Base-by-base conservation (phyloP, 2,329 filamentous ascomycete species). In the Penicillium janthinellum region DNA sequence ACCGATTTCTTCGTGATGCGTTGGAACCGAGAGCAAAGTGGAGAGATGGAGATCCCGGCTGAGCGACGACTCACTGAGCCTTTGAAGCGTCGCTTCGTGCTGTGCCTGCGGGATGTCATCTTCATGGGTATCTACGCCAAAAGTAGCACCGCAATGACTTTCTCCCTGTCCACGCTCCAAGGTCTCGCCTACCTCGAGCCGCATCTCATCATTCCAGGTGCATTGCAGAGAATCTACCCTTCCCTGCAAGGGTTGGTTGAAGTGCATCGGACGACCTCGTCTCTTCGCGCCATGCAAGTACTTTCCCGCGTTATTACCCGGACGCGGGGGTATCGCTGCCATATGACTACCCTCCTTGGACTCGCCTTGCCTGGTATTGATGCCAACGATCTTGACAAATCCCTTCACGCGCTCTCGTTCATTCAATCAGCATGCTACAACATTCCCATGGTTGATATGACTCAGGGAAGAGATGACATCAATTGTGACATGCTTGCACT, bases 101-200 rank as follows among this genome's bases (percentile, higher is more conserved):
- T 93, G 39, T 91, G 92, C 63, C 80, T 99, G 64, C 89, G 89
- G 65, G 95, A 99, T 66, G 94, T 97, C 50, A 92, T 92, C 4
- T 99, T 97, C 75, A 97, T 99, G 93, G 95, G 95, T 31, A 89
- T 99, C 52, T 99, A 97, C 75, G 91, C 93, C 56, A 99, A 99
- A 83, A 96, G 93, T 75, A 89, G 88, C 58, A 93, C 92, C 52
- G 89, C 95, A 3, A 92, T 96, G 73, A 93, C 90, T 75, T 96
- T 93, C 80, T 96, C 94, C 65, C 87, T 97, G 65, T 92, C 90
- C 52, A 91, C 94, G 1, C 82, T 99, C 52, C 94, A 98, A 74
- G 90, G 91, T 56, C 80, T 99, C 56, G 90, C 95, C 2, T 97
- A 90, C 70, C 82, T 99, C 48, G 94, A 99, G 73, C 96, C 95